Conservation (phyloP, 2,329 filamentous ascomycete genomes). For the Stemphylium vesicarium region DNA sequence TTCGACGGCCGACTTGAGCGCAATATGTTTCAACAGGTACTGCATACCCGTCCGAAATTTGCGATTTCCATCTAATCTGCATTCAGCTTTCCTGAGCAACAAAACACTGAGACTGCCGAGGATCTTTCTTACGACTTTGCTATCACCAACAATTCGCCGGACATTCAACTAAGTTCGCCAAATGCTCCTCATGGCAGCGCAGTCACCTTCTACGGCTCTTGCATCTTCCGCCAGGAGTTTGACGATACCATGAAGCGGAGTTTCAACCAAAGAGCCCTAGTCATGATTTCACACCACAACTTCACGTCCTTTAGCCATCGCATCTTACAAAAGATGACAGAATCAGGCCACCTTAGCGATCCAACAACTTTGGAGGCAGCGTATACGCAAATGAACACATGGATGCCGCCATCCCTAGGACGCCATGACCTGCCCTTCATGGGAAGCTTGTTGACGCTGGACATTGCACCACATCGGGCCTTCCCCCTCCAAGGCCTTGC, state of each 20-base stretch:
- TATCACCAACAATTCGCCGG: constrained; percentile 57
- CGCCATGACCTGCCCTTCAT: constrained; percentile 50
- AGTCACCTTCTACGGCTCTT: constrained; percentile 45
- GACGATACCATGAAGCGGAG: constrained; percentile 51
- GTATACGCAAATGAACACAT: constrained; percentile 46
- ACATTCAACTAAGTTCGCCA: constrained; percentile 58
- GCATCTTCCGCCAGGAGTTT: constrained; percentile 51
- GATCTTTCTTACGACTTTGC: constrained; percentile 51
- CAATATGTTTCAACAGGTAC: constrained; percentile 53
- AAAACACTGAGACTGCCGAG: constrained; percentile 49
- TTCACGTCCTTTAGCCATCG: constrained; percentile 48
- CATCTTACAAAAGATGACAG: constrained; percentile 48
- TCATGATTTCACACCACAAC: constrained; percentile 51
- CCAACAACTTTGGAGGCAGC: constrained; percentile 48
- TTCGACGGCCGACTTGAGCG: constrained; percentile 47
- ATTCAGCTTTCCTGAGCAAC: constrained; percentile 51
- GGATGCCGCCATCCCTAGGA: constrained; percentile 47
- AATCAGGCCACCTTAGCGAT: constrained; percentile 46
- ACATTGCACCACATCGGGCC: constrained; percentile 50
- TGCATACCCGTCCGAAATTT: not conserved
- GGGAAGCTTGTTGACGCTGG: constrained; percentile 45
- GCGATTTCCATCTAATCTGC: constrained; percentile 13
- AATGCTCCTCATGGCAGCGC: constrained; percentile 49
- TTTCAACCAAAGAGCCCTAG: constrained; percentile 51
- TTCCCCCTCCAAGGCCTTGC: constrained; percentile 51